Conservation (phyloP, 805 yeast genomes). For the Kregervanrija delftensis region DNA sequence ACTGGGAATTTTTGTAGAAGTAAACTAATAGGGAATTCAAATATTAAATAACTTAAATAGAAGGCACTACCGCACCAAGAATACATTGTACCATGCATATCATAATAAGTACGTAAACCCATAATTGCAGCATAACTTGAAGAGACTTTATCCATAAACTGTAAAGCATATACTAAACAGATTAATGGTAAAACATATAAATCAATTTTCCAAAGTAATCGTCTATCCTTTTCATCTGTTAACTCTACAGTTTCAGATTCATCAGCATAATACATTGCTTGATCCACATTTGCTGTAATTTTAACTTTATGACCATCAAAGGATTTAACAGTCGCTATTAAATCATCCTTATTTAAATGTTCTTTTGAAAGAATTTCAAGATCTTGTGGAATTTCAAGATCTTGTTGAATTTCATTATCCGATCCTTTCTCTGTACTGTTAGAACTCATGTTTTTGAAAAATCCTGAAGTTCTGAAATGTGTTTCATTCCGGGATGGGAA, state of each 20-base stretch:
- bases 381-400: too few species aligned
- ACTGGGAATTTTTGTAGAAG: constrained; percentile 39
- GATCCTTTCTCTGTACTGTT: too few species aligned
- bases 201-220: constrained; percentile 37
- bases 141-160: constrained; percentile 55
- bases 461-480: too few species aligned
- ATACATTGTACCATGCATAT: constrained; percentile 37
- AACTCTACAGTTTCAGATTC: constrained; percentile 7
- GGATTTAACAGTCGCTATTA: constrained; percentile 1
- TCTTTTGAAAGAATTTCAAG: neutral
- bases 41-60: constrained; percentile 39
- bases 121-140: constrained; percentile 49
- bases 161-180: constrained; percentile 42
- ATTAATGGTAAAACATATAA: constrained; percentile 42
- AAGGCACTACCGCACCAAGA: constrained; percentile 25
- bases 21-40: constrained; percentile 46
- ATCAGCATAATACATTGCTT: constrained; percentile 8
- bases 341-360: neutral
- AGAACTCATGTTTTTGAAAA: too few species aligned
- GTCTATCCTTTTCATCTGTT: constrained; percentile 5
- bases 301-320: constrained; percentile 7
- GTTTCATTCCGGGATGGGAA: too few species aligned
- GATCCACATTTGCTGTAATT: constrained; percentile 10
- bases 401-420: too few species aligned
- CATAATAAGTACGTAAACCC: constrained; percentile 44